Evolutionary conservation across 2,329 filamentous ascomycete species (phyloP).

Genomic region (Colletotrichum cordylinicola): DNA sequence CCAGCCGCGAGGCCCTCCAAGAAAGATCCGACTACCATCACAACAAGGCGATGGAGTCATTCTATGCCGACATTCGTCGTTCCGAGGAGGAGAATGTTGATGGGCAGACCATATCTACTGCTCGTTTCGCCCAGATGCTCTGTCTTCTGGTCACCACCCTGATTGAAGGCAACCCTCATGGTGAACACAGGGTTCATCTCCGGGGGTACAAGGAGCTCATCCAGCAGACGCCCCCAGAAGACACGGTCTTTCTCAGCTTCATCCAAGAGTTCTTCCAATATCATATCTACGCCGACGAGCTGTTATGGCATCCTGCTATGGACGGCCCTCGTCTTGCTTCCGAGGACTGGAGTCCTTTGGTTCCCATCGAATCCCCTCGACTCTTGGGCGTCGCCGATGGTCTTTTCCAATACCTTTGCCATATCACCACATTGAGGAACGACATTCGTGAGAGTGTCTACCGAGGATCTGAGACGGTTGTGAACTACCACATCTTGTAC

Average conservation of each 20-base stretch:
- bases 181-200: slow-evolving; percentile 82
- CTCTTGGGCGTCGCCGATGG: slow-evolving; percentile 84
- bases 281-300: slow-evolving; percentile 71
- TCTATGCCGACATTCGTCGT: slow-evolving; percentile 52
- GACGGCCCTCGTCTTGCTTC: slow-evolving; percentile 42
- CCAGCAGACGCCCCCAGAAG: slow-evolving; percentile 61
- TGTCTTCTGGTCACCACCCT: slow-evolving; percentile 65
- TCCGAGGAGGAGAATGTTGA: slow-evolving; percentile 47
- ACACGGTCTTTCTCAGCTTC: slow-evolving; percentile 69
- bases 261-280: slow-evolving; percentile 86
- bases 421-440: slow-evolving; percentile 80
- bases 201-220: slow-evolving; percentile 77
- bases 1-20: slow-evolving; percentile 51
- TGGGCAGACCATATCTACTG: slow-evolving; percentile 54
- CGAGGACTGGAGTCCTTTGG: slow-evolving; percentile 48
- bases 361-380: slow-evolving; percentile 53
- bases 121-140: slow-evolving; percentile 67
- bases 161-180: slow-evolving; percentile 60
- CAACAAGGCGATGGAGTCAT: slow-evolving; percentile 57
- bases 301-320: slow-evolving; percentile 55
- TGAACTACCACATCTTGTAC: slow-evolving; percentile 76
- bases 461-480: slow-evolving; percentile 66
- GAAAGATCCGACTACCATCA: slow-evolving; percentile 62
- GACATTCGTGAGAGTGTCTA: slow-evolving; percentile 73
- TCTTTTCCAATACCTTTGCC: slow-evolving; percentile 77